phyloP scores from a whole-genome alignment of 306 rosid genomes.

The Astragalus membranaceus region DNA sequence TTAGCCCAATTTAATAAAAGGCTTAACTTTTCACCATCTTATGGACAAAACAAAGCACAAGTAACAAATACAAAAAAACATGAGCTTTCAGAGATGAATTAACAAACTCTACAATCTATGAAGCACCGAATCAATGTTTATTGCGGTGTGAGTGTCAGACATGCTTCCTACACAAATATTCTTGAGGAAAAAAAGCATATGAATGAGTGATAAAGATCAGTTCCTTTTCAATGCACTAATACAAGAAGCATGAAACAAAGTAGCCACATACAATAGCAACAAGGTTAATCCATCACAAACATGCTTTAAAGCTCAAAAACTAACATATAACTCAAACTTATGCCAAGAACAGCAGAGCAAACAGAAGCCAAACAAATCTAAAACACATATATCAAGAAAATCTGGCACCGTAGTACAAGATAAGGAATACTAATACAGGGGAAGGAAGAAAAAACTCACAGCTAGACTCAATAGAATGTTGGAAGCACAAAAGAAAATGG shows the following conservation, averaged over 20 bases:
- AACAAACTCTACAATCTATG: background rate
- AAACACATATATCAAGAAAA: background rate
- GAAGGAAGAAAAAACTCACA: background rate
- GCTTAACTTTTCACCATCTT: background rate
- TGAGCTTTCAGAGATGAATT: no score
- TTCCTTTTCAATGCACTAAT: background rate
- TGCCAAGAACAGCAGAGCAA: background rate
- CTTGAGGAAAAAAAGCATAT: no score
- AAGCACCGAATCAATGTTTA: background rate
- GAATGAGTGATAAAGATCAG: background rate
- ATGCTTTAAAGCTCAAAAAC: background rate
- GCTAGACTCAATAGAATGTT: background rate
- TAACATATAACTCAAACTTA: background rate
- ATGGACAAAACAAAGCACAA: background rate
- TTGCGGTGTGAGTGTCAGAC: background rate
- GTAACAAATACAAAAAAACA: background rate
- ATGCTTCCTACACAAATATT: background rate
- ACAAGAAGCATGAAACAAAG: slow-evolving; percentile 1
- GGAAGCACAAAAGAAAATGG: background rate
- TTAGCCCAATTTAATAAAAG: no score
- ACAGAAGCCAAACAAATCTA: background rate
- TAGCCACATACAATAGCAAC: background rate
- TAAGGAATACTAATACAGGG: background rate
- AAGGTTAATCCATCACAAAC: background rate
- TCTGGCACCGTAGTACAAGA: background rate